Conservation (phyloP, 2,329 filamentous ascomycete genomes). For the Fusarium gaditjirri region DNA sequence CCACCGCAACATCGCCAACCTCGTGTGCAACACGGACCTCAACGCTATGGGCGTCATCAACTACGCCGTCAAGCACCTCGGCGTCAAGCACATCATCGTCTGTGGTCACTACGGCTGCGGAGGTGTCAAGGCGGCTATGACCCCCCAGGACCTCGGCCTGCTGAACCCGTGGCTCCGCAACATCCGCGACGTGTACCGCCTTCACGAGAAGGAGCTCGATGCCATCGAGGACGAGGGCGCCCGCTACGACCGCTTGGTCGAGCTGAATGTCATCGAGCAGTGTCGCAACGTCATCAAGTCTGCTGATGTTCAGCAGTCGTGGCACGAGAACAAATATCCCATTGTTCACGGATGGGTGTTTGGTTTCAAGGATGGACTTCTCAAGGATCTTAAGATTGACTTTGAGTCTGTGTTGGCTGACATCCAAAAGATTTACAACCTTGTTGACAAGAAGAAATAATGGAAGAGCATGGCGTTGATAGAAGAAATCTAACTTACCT, state of each 20-base stretch:
- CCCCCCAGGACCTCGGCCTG: slow-evolving; percentile 74
- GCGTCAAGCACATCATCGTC: slow-evolving; percentile 83
- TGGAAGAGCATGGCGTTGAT: slow-evolving; percentile 11
- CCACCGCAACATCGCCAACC: slow-evolving; percentile 94
- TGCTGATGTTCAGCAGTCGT: slow-evolving; percentile 79
- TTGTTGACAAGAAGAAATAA: slow-evolving; percentile 51
- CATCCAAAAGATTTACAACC: slow-evolving; percentile 74
- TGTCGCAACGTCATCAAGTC: slow-evolving; percentile 84
- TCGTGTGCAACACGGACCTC: slow-evolving; percentile 82
- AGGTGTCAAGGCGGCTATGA: slow-evolving; percentile 79
- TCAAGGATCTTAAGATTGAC: slow-evolving; percentile 73
- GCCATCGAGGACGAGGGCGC: slow-evolving; percentile 66
- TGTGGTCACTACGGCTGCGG: slow-evolving; percentile 84
- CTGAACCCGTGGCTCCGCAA: slow-evolving; percentile 80
- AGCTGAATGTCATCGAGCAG: slow-evolving; percentile 84
- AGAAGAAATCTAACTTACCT: slow-evolving; percentile 23
- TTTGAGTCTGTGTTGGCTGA: slow-evolving; percentile 65
- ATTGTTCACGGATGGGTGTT: slow-evolving; percentile 82
- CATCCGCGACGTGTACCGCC: slow-evolving; percentile 78
- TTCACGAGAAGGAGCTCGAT: slow-evolving; percentile 77
- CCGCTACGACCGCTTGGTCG: slow-evolving; percentile 77
- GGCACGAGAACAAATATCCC: slow-evolving; percentile 70
- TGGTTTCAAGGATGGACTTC: slow-evolving; percentile 72
- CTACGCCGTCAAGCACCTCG: slow-evolving; percentile 83
- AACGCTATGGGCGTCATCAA: slow-evolving; percentile 85